These are phyloP conservation scores for Wallacemonas sp. DNA, from an alignment of 208 protist genomes.

Conservation along the genomic window DNA sequence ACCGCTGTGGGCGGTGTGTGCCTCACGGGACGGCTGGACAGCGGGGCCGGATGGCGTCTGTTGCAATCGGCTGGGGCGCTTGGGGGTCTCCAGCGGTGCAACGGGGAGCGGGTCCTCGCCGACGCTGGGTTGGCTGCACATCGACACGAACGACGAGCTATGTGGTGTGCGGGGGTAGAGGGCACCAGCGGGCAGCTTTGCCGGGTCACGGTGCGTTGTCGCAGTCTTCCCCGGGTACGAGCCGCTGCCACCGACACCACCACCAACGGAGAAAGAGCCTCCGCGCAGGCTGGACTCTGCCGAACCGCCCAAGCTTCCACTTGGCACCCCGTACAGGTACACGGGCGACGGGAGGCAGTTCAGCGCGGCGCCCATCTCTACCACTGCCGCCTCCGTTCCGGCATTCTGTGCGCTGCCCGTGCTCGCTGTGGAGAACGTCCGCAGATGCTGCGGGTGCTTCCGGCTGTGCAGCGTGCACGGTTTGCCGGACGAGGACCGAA, in stretches of 20 bases:
- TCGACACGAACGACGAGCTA: background rate
- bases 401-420: background rate
- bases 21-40: too few species aligned
- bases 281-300: too few species aligned
- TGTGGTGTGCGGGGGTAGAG: background rate
- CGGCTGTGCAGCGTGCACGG: too few species aligned
- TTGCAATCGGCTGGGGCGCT: too few species aligned
- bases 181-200: too few species aligned
- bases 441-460: background rate
- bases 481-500: too few species aligned
- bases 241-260: too few species aligned
- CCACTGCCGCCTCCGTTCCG: background rate
- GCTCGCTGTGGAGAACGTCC: slow-evolving; percentile 10
- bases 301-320: background rate
- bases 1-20: too few species aligned
- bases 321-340: slow-evolving; percentile 2
- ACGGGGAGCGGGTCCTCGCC: background rate
- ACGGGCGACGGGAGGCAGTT: slow-evolving; percentile 5
- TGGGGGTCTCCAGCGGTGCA: too few species aligned
- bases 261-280: too few species aligned
- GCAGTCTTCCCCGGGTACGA: too few species aligned
- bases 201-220: background rate
- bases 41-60: too few species aligned
- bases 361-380: background rate
- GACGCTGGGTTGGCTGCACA: background rate